Conservation (phyloP, 345 rosid genomes). For the Cardamine resedifolia region DNA sequence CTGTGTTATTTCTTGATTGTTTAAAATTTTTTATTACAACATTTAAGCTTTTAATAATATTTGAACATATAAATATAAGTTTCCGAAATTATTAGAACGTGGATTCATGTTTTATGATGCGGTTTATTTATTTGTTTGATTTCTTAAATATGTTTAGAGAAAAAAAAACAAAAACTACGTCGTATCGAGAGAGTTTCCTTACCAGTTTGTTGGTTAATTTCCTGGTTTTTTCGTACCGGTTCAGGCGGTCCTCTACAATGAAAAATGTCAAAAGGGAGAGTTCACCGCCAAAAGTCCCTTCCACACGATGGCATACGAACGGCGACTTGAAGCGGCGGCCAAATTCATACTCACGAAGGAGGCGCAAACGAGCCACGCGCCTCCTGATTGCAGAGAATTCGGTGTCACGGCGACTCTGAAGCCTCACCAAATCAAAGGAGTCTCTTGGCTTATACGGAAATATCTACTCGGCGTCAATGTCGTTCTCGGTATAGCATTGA, state of each 20-base stretch:
- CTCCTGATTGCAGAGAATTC: conserved; percentile 41
- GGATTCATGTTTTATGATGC: not conserved
- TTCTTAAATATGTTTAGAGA: too few relatives aligned
- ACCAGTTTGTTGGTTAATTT: not conserved
- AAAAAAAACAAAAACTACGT: not conserved
- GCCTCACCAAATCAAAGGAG: conserved; percentile 79
- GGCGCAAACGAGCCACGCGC: conserved; percentile 18
- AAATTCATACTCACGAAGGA: conserved; percentile 46
- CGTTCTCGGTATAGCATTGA: conserved; percentile 50
- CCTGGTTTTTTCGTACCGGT: not conserved
- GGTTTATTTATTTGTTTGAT: too few relatives aligned
- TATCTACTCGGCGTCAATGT: conserved; percentile 76
- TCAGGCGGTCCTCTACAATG: not conserved
- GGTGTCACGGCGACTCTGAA: conserved; percentile 66
- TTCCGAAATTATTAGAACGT: not conserved
- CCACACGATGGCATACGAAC: conserved; percentile 60
- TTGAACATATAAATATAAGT: not conserved
- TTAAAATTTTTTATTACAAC: too few relatives aligned
- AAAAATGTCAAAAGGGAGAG: conserved; percentile 3
- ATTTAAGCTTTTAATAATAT: too few relatives aligned
- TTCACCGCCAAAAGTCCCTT: conserved; percentile 34
- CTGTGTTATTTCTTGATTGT: too few relatives aligned
- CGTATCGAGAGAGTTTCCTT: not conserved
- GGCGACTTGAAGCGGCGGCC: conserved; percentile 62
- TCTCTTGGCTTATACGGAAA: conserved; percentile 73